Base-by-base conservation (phyloP, 129 eudicot species). In the Tagetes erecta region DNA sequence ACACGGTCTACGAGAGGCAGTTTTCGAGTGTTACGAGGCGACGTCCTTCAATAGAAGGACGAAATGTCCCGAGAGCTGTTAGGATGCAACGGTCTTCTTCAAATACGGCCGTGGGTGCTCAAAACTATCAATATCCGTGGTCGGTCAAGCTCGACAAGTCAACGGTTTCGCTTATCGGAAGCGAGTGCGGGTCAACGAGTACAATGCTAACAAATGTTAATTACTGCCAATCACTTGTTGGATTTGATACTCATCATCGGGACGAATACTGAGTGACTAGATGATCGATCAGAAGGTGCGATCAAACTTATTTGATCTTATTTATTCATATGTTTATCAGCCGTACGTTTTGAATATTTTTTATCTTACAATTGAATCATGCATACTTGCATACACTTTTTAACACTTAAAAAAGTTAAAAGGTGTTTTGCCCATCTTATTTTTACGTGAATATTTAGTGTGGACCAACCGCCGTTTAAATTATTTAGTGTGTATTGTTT, bases 151-250 rank as follows among this genome's bases (percentile, higher is more conserved):
- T 93, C 8, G 96, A 93, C 62, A 83, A 77, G 73, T 93, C 98
- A 13, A 75, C 86, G 0, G 92, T 80, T 56, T 93, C 98, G 0
- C 85, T 93, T n/a, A 77, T 75, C 14, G 92, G 85, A 13, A 93
- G 96, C 30, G 98, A 93, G 78, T 93, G 98, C 53, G 98, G 95
- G 76, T 93, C 98, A 30, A 87, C 80, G 1, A 86, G 87, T 71
- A 87, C 95, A 0, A 84, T 90, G 34, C 57, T 87, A 39, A 90
- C 96, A 12, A 86, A 82, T 55, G 70, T 77, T 59, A 79, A 87
- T 47, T 90, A 87, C 81, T 90, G 96, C 77, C 87, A 87, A 82
- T 90, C 96, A 1, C 83, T 90, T n/a, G 83, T 90, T 63, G 94
- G 95, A 53, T 87, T 80, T 45, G 87, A 93, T 51, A 74, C 75